Base-by-base conservation (phyloP, 129 eudicot species). In the Pulicaria dysenterica region DNA sequence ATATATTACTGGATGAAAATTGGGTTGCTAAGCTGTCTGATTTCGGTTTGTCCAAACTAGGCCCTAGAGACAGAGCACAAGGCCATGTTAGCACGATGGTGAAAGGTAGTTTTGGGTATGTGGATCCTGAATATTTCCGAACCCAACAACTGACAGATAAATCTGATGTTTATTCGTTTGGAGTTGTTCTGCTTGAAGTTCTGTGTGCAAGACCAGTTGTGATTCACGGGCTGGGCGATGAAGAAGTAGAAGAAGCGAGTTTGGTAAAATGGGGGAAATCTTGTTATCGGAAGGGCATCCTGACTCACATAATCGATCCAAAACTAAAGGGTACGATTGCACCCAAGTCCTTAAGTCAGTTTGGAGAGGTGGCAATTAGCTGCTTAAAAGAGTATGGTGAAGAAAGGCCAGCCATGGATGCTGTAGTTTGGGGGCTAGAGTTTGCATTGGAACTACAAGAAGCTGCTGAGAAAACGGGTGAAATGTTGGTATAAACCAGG, bases 111-210 rank as follows among this genome's bases (percentile, higher is more conserved):
- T 10, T 84, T 3, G 84, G 85, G 50, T 83, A 83, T 47, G 44
- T 84, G 43, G 88, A 84, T 70, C 88, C 85, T 1, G 83, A 77
- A 49, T 84, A 80, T 24, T 80, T 6, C 39, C 14, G 50, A 46
- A 56, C 34, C 6, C 58, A 17, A 44, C 73, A 61, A 39, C 42
- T 84, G 17, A 84, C 85, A 1, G 83, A 56, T 0, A 76, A 80
- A 39, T 77, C 87, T 4, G 87, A 86, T 15, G 91, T 86, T 7
- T 86, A 86, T 68, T 83, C 91, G 0, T 86, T 86, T 43, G 91
- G 91, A 1, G 86, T 86, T 19, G 91, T 86, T 8, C 58, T 86
- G 54, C 50, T 83, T 5, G 88, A 86, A 53, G 86, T 81, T 15
- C 48, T 86, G 53, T 86, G 91, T 44, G 84, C 74, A 47, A 72